phyloP scores from a whole-genome alignment of 2,329 filamentous ascomycete genomes.

The Zasmidium angulare region DNA sequence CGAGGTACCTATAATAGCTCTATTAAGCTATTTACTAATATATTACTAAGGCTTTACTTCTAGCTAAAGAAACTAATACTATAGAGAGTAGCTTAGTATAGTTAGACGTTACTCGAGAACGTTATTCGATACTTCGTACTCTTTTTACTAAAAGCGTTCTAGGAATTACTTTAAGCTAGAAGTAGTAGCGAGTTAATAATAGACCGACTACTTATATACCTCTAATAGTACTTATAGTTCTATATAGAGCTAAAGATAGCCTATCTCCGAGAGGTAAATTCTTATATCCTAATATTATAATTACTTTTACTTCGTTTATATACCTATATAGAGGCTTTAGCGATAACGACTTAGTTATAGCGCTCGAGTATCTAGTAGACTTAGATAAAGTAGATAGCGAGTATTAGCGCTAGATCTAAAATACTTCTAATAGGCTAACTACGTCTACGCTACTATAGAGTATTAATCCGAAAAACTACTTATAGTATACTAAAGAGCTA shows the following conservation, averaged over 20 bases:
- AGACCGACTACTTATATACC: constrained; percentile 51
- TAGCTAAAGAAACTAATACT: not conserved
- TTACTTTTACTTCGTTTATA: constrained; percentile 63
- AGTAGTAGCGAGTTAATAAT: constrained; percentile 67
- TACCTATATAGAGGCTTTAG: constrained; percentile 66
- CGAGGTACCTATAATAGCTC: constrained; percentile 10
- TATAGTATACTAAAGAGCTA: constrained; percentile 21
- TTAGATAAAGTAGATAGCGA: constrained; percentile 29
- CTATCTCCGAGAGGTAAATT: constrained; percentile 65
- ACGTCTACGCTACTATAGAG: constrained; percentile 22
- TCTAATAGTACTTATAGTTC: constrained; percentile 57
- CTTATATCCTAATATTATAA: constrained; percentile 66
- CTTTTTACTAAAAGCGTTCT: constrained; percentile 63
- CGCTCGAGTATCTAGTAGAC: constrained; percentile 24
- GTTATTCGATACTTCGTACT: constrained; percentile 57
- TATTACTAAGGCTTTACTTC: constrained; percentile 17
- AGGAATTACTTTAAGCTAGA: constrained; percentile 58
- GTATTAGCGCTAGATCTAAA: constrained; percentile 28
- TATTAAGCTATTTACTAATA: constrained; percentile 18
- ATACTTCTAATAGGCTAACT: constrained; percentile 13
- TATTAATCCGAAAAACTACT: constrained; percentile 29
- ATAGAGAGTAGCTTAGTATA: constrained; percentile 21
- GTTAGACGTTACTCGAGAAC: constrained; percentile 25
- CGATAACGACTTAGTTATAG: constrained; percentile 44
- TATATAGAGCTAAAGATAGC: constrained; percentile 65